Percentiles rank a stretch among this genome's conserved stretches.
phyloP scores from a whole-genome alignment of 441 rosid genomes.

The Gossypium gossypioides region DNA sequence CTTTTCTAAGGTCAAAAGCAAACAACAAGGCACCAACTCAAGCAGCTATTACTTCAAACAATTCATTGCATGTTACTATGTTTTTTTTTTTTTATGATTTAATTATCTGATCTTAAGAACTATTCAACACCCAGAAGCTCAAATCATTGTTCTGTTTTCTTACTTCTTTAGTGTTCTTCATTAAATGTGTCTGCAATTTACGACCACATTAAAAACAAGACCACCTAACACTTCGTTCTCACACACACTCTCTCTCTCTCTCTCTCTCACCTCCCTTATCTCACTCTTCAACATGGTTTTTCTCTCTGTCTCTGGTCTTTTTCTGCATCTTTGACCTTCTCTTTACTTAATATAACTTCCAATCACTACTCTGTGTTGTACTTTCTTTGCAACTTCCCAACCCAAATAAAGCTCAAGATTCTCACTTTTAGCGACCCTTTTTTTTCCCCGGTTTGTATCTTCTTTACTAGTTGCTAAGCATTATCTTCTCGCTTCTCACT shows the following conservation, averaged over 20 bases:
- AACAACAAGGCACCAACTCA: constrained; percentile 1
- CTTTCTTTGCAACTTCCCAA: constrained; percentile 3
- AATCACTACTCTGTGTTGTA: not conserved
- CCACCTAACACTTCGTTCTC: constrained; percentile 2
- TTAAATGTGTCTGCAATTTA: constrained; percentile 7
- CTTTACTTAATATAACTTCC: not conserved
- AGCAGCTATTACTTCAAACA: not conserved
- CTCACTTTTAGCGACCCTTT: not conserved
- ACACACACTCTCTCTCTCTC: not conserved
- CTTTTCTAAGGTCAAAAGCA: not conserved
- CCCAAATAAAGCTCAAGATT: not conserved
- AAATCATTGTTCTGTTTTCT: not conserved
- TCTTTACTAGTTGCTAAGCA: not conserved
- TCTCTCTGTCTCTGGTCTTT: not conserved
- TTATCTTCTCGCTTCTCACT: not conserved
- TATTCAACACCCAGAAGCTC: not conserved
- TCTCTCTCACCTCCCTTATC: not conserved
- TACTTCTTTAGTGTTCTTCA: not conserved
- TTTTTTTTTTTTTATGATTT: not conserved
- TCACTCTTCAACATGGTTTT: not conserved
- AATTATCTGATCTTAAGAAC: not conserved
- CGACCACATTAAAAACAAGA: not conserved
- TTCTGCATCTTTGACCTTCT: not conserved
- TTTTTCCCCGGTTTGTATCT: not conserved
- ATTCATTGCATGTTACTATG: constrained; percentile 8